Base-by-base conservation (phyloP, 2,329 filamentous ascomycete species). In the Fonsecaea pugnacius region DNA sequence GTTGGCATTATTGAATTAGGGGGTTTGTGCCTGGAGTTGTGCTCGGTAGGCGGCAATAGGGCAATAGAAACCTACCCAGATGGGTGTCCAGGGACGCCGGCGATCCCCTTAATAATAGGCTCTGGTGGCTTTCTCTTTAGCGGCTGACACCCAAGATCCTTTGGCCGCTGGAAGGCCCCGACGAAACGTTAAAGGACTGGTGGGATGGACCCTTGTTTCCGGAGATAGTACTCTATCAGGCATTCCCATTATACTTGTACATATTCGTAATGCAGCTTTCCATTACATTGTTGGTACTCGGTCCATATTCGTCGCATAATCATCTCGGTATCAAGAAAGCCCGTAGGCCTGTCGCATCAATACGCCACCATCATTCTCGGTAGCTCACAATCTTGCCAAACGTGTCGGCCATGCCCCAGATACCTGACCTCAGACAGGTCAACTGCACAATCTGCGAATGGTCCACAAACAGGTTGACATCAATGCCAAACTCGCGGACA, bases 401-500 rank as follows among this genome's bases (percentile, higher is more conserved):
- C 0, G 82, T 84, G 70, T 85, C 82, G 7, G 81, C 80, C 72
- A 80, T 85, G 2, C 83, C 83, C 82, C 82, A 85, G 50, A 85
- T 84, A 0, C 83, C 83, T 46, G 78, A 75, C 43, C 82, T 75
- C 66, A 85, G 70, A 63, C 82, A 83, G 27, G 77, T 80, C 61
- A 86, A 68, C 75, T 86, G 83, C 63, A 85, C 83, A 69, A 85
- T 84, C 76, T 85, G 83, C 40, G 82, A 84, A 70, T 85, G 82
- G 67, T 85, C 83, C 58, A 86, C 82, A 71, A 85, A 85, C 35
- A 85, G 67, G 67, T 86, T 85, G 48, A 85, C 82, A 69, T 85
- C 82, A 33, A 82, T 78, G 5, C 84, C 83, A 10, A 48, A 48
- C 24, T 48, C 43, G 43, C 43, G 72, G 85, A 86, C 71, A 18